These are phyloP conservation scores for Fusarium sp. DNA, from an alignment of 2,329 filamentous ascomycete species.

Conservation along the genomic window DNA sequence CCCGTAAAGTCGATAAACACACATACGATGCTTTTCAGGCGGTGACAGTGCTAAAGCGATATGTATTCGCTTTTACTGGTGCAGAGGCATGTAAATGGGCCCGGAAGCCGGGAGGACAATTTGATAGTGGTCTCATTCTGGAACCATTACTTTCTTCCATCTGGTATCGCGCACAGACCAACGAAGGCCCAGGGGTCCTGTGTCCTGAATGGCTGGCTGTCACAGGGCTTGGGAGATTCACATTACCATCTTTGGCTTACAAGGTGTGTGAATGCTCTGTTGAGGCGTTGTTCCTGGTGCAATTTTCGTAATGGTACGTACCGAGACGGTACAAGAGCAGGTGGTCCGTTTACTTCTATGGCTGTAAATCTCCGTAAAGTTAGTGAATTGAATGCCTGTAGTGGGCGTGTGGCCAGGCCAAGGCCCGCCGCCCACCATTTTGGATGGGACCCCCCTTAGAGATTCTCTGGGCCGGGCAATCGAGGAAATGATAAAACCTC, in stretches of 20 bases:
- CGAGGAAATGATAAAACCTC: conserved; percentile 46
- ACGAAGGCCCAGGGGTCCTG: conserved; percentile 29
- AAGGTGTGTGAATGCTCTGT: conserved; percentile 15
- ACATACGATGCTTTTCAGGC: conserved; percentile 28
- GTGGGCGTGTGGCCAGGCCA: conserved; percentile 17
- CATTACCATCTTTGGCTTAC: conserved; percentile 1
- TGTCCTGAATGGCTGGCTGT: conserved; percentile 16
- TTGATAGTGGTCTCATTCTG: conserved; percentile 50
- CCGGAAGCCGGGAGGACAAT: conserved; percentile 47
- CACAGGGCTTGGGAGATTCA: conserved; percentile 39
- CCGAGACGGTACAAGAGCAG: conserved; percentile 5
- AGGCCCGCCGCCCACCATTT: conserved; percentile 29
- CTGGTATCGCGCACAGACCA: conserved; percentile 33
- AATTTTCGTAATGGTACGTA: conserved; percentile 20
- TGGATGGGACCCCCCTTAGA: conserved; percentile 26
- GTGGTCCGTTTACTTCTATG: conserved; percentile 7
- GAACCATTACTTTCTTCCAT: conserved; percentile 40
- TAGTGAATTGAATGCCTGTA: not conserved
- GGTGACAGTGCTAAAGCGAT: conserved; percentile 25
- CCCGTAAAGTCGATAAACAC: conserved; percentile 19
- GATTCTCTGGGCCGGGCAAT: conserved; percentile 33
- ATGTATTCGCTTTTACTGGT: conserved; percentile 26
- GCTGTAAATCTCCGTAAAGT: conserved; percentile 18
- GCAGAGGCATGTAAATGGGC: conserved; percentile 21
- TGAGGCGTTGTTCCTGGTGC: conserved; percentile 9